Evolutionary conservation across 75 land plant genomes (phyloP).

Genomic region (Gnetum montanum): DNA sequence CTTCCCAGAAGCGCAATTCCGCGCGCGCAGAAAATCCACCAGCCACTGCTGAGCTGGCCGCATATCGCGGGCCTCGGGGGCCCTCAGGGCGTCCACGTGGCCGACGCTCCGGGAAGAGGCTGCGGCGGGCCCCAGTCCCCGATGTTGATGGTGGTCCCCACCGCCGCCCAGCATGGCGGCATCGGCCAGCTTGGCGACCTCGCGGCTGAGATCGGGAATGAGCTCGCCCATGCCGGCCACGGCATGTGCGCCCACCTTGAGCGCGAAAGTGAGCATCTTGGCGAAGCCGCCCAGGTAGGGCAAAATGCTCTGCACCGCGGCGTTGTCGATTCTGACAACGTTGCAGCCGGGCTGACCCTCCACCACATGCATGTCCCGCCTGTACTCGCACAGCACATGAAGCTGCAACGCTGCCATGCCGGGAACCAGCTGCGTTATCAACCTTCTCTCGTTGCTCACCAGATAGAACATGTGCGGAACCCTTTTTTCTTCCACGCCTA

Average conservation of each 20-base stretch:
- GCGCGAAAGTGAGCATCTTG: constrained; percentile 50
- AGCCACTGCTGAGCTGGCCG: constrained; percentile 68
- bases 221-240: constrained; percentile 57
- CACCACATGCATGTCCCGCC: constrained; percentile 63
- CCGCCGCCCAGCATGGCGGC: constrained; percentile 24
- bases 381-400: constrained; percentile 67
- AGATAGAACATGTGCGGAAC: constrained; percentile 71
- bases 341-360: constrained; percentile 63
- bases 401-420: constrained; percentile 59
- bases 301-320: constrained; percentile 26
- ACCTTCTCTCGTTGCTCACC: constrained; percentile 23
- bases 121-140: neutral
- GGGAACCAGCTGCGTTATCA: constrained; percentile 44
- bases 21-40: constrained; percentile 47
- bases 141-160: constrained; percentile 19
- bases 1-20: constrained; percentile 31
- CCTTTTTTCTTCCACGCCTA: constrained; percentile 50
- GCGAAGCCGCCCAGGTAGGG: constrained; percentile 56
- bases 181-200: constrained; percentile 39
- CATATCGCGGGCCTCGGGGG: constrained; percentile 23
- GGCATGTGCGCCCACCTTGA: constrained; percentile 60
- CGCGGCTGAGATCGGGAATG: constrained; percentile 61
- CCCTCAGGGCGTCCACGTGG: no score
- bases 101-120: neutral
- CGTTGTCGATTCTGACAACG: constrained; percentile 50